Base-by-base conservation (phyloP, 768 basidiomycete species). In the Leccinum subgranulosum region DNA sequence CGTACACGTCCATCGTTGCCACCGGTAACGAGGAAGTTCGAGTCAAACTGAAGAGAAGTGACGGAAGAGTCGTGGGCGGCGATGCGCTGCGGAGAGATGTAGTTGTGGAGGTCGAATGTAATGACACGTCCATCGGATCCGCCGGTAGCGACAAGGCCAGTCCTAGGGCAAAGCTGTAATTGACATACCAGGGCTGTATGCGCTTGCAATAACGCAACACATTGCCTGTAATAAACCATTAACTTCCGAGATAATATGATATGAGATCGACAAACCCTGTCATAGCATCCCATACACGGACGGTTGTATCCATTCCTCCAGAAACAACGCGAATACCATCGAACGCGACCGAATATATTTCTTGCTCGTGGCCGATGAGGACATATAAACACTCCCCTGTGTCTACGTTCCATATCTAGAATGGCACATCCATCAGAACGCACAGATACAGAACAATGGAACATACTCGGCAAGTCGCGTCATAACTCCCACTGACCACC, bases 131-230 rank as follows among this genome's bases (percentile, higher is more conserved):
- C 95, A 64, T 96, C 94, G 1, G 94, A 92, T 6, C 88, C 90
- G 53, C 91, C 92, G 0, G 93, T 94, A 28, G 86, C 85, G 57
- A 94, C 85, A 47, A 85, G 73, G 47, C 65, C 72, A 6, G 68
- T 58, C 15, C 73, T 77, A 27, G 84, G 82, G 8, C 84, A 84
- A 48, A 95, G 82, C 66, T 94, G 92, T 9, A 98, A 77, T 67
- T 94, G 91, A 63, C 93, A 95, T 29, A 98, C 92, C 54, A 98
- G 87, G 1, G 91, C 87, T 0, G 92, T 94, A 73, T 98, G 95
- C 4, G 91, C 94, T 73, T 92, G 90, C 0, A 98, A 79, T 17
- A 94, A 81, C 2, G 94, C 94, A 10, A 87, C 66, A 67, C 94
- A 96, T 55, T 85, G 77, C 7, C 92, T 94, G 70, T 10, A 27